Evolutionary conservation across 2,329 filamentous ascomycete species (phyloP).

Genomic region (Claviceps purpurea): DNA sequence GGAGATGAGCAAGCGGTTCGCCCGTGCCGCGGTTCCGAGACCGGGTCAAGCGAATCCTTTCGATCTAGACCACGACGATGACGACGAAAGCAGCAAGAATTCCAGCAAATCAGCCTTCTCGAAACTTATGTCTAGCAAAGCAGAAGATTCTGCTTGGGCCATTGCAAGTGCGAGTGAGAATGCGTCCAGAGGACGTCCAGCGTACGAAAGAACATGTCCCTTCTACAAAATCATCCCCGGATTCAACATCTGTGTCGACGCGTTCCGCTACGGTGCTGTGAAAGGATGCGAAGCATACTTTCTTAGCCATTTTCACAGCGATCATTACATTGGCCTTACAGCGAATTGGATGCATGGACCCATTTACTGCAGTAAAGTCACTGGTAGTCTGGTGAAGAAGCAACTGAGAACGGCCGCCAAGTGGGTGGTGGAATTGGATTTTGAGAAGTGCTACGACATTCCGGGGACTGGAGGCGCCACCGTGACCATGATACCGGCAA

Average conservation of each 20-base stretch:
- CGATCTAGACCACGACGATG: slow-evolving; percentile 27
- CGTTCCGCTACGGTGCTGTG: slow-evolving; percentile 88
- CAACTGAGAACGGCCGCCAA: slow-evolving; percentile 77
- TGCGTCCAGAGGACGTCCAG: slow-evolving; percentile 67
- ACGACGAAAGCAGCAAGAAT: slow-evolving; percentile 15
- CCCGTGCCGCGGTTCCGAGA: slow-evolving; percentile 55
- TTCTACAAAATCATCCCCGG: slow-evolving; percentile 98
- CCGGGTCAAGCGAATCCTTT: slow-evolving; percentile 77
- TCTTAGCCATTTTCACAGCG: slow-evolving; percentile 93
- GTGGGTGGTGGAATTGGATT: slow-evolving; percentile 76
- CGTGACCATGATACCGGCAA: slow-evolving; percentile 91
- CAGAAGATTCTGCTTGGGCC: slow-evolving; percentile 83
- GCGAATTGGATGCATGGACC: slow-evolving; percentile 83
- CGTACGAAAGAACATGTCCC: slow-evolving; percentile 81
- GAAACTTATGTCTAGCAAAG: slow-evolving; percentile 84
- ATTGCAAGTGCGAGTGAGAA: slow-evolving; percentile 69
- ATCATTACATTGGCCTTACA: slow-evolving; percentile 88
- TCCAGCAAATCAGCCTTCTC: slow-evolving; percentile 61
- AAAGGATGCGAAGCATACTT: slow-evolving; percentile 91
- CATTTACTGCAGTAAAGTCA: slow-evolving; percentile 92
- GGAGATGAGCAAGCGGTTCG: slow-evolving; percentile 43
- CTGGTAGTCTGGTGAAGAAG: slow-evolving; percentile 74
- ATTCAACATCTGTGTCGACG: slow-evolving; percentile 86
- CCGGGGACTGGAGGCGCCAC: slow-evolving; percentile 61
- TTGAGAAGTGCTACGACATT: slow-evolving; percentile 66